These are phyloP conservation scores for Penicillium carneum DNA, from an alignment of 2,329 filamentous ascomycete genomes.

Conservation along the genomic window DNA sequence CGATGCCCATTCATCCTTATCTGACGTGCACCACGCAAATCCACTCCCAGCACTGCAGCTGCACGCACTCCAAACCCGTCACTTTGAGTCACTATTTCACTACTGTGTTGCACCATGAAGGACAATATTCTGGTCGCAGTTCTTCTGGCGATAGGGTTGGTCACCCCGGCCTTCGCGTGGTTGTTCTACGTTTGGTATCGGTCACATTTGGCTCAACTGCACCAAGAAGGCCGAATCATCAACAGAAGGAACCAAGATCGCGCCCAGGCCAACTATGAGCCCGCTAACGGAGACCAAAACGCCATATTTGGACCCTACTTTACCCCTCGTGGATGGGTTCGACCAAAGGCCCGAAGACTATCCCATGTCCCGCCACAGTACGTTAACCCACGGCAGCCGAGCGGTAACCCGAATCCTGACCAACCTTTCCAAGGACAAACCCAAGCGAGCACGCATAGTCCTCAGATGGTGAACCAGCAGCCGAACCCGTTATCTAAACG, in stretches of 20 bases:
- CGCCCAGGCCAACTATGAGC: constrained; percentile 7
- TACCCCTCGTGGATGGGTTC: constrained; percentile 7
- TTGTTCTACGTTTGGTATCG: constrained; percentile 19
- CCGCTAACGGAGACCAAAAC: not conserved
- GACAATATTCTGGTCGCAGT: constrained; percentile 26
- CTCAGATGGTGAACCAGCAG: constrained; percentile 1
- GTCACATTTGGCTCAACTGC: constrained; percentile 5
- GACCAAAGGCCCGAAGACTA: constrained; percentile 3
- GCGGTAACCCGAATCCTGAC: not conserved
- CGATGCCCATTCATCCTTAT: not conserved
- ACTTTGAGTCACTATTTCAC: not conserved
- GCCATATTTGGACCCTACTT: constrained; percentile 3
- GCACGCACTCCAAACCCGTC: not conserved
- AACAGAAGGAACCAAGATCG: constrained; percentile 16
- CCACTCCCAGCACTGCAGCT: not conserved
- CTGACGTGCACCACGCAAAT: not conserved
- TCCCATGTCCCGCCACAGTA: constrained; percentile 7
- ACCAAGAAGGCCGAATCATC: constrained; percentile 11
- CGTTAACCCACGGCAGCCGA: not conserved
- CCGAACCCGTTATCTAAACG: constrained; percentile 11
- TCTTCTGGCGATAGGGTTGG: constrained; percentile 19
- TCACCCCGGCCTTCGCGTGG: constrained; percentile 9
- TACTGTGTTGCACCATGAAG: constrained; percentile 20
- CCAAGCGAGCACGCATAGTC: not conserved
- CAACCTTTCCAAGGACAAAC: constrained; percentile 2